phyloP scores from a whole-genome alignment of 192 early-diverging fungal species.

The Phycomyces nitens region DNA sequence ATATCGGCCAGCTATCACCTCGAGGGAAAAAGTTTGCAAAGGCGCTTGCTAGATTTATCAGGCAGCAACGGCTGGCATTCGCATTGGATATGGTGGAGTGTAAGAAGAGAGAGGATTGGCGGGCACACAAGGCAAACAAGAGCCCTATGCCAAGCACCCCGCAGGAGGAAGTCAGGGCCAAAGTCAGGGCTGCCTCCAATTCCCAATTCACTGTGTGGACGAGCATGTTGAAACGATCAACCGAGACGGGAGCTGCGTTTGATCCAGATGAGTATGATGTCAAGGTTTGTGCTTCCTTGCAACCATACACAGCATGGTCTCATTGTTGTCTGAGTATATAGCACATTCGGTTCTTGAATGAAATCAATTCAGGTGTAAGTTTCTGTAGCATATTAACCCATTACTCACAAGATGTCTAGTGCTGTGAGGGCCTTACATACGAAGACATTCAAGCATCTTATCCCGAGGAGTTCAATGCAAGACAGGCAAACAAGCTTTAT shows the following conservation, averaged over 20 bases:
- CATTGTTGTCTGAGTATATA: slow-evolving; percentile 13
- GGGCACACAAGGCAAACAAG: slow-evolving; percentile 1
- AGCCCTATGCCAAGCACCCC: background rate
- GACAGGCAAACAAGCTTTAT: slow-evolving; percentile 82
- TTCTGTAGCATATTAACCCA: background rate
- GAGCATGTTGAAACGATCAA: slow-evolving; percentile 77
- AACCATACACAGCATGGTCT: background rate
- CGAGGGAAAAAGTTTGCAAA: slow-evolving; percentile 67
- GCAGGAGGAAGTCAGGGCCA: slow-evolving; percentile 34
- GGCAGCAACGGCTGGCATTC: slow-evolving; percentile 49
- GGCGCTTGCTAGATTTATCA: slow-evolving; percentile 78
- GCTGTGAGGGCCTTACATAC: slow-evolving; percentile 74
- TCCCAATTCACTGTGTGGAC: slow-evolving; percentile 76
- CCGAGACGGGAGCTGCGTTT: slow-evolving; percentile 82
- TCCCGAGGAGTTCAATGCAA: slow-evolving; percentile 80
- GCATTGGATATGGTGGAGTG: slow-evolving; percentile 38
- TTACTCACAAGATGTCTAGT: slow-evolving; percentile 13
- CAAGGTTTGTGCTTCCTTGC: slow-evolving; percentile 33
- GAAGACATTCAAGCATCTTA: slow-evolving; percentile 72
- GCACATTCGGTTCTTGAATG: slow-evolving; percentile 81
- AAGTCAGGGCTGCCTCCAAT: slow-evolving; percentile 68
- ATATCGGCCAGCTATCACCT: slow-evolving; percentile 52
- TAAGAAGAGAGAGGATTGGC: slow-evolving; percentile 5
- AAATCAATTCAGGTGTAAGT: slow-evolving; percentile 84
- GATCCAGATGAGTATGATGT: slow-evolving; percentile 73